Evolutionary conservation across 352 stramenopile genomes (phyloP), one percentile per base, ranked within the genome.

Genomic region (Phytophthora tentaculata): DNA sequence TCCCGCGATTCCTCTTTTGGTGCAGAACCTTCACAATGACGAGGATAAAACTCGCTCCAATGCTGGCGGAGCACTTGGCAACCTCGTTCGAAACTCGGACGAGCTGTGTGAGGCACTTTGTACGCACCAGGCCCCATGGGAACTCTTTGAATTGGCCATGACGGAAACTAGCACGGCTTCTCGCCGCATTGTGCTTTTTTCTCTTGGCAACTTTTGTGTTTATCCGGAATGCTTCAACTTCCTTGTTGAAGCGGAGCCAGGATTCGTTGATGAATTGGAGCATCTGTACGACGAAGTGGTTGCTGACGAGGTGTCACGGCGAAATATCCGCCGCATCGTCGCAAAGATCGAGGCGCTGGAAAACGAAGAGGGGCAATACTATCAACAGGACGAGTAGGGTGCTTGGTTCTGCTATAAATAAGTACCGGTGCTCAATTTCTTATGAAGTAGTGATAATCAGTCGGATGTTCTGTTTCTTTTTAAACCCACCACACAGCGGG

Each of bases 1-100:
- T 16, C 50, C 78, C 17, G 74, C 84, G 7, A 86, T 98, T 24
- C 76, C 81, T 3, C 61, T 90, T 17, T 56, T 98, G 22, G 70
- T 89, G 5, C 65, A 79, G 17, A 93, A 97, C 52, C 57, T 92
- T n/a, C 71, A 81, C 13, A 76, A 90, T 35, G 56, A 72, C 2
- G 91, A 98, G 32, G 89, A 97, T 16, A 98, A 98, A 54, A 98
- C 91, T 6, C 77, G 94, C 7, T 96, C 93, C 1, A 98, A 98
- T 69, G 95, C 94, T 16, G 91, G 83, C 28, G 93, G 92, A 0
- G 93, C 95, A 6, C 78, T 98, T 1, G 94, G 94, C 9, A 98
- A 98, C 68, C 77, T 98, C 12, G 86, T 98, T 12, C 84, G 95
- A 16, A 98, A 98, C 69, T 95, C 89, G 13, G 79, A 88, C 28